Evolutionary conservation across 1,284 basidiomycete species (phyloP).

Genomic region (Papiliotrema nemorosa): DNA sequence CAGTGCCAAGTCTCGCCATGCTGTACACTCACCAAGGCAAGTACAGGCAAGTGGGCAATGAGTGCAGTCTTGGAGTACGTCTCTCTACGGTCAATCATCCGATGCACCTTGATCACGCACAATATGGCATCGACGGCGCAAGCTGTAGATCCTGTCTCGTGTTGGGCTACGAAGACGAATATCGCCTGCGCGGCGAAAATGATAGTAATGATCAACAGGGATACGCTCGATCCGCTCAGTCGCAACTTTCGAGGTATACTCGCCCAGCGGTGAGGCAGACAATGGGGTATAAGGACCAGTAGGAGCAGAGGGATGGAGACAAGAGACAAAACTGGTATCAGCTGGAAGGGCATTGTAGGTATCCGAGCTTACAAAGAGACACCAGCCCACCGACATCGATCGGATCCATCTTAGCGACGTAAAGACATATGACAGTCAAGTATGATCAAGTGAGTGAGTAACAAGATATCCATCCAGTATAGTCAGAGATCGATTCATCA

Average conservation of each 20-base stretch:
- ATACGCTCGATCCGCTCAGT: slow-evolving; percentile 2
- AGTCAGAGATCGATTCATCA: too few relatives aligned
- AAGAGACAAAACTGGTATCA: slow-evolving; percentile 4
- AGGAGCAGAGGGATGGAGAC: slow-evolving; percentile 6
- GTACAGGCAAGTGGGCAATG: slow-evolving; percentile 11
- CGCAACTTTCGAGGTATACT: neutral
- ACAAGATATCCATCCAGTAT: too few relatives aligned
- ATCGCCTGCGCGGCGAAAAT: neutral
- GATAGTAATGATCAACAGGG: slow-evolving; percentile 4
- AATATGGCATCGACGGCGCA: neutral
- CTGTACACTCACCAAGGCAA: slow-evolving; percentile 9
- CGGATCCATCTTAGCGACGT: neutral
- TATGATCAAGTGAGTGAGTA: too few relatives aligned
- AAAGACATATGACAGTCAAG: too few relatives aligned
- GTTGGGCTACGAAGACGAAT: neutral
- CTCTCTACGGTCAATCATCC: slow-evolving; percentile 2
- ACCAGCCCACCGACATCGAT: neutral
- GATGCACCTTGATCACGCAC: slow-evolving; percentile 5
- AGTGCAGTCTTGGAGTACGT: slow-evolving; percentile 9
- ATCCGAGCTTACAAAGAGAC: slow-evolving; percentile 2
- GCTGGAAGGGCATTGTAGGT: neutral
- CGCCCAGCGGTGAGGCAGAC: slow-evolving; percentile 1
- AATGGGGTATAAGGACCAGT: slow-evolving; percentile 6
- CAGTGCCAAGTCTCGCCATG: neutral
- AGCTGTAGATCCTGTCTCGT: slow-evolving; percentile 1